Conservation (phyloP, 2,329 filamentous ascomycete genomes). For the Fusarium buharicum region DNA sequence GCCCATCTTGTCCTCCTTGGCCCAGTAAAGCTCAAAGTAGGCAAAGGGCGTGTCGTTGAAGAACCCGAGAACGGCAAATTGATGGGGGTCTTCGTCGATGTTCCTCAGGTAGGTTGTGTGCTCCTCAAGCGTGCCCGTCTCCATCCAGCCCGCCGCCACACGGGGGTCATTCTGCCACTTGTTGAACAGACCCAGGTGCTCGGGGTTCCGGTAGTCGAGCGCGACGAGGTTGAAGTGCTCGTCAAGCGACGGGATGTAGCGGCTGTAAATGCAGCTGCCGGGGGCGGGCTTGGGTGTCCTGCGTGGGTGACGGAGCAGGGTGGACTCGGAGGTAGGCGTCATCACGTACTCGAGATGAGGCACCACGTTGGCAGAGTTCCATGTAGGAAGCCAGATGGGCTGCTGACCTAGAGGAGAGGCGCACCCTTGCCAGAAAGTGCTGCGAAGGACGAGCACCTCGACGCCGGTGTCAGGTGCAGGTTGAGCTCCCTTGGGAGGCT, state of each 20-base stretch:
- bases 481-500: slow-evolving; percentile 48
- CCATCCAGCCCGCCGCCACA: slow-evolving; percentile 80
- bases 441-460: slow-evolving; percentile 56
- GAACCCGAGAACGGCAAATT: slow-evolving; percentile 71
- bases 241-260: slow-evolving; percentile 77
- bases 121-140: slow-evolving; percentile 77
- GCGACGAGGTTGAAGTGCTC: slow-evolving; percentile 79
- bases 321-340: slow-evolving; percentile 46
- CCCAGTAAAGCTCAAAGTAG: slow-evolving; percentile 74
- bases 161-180: slow-evolving; percentile 83
- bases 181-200: slow-evolving; percentile 75
- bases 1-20: slow-evolving; percentile 65
- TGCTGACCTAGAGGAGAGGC: slow-evolving; percentile 72
- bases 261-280: slow-evolving; percentile 76
- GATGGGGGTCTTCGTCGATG: slow-evolving; percentile 74
- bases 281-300: slow-evolving; percentile 74
- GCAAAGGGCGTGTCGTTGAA: slow-evolving; percentile 77
- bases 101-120: slow-evolving; percentile 75
- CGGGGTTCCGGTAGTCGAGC: slow-evolving; percentile 69
- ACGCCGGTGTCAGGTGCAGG: slow-evolving; percentile 42
- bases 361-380: slow-evolving; percentile 49
- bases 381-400: slow-evolving; percentile 65
- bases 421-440: slow-evolving; percentile 73
- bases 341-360: slow-evolving; percentile 52
- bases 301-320: slow-evolving; percentile 68